A percentile compares a stretch with the other conserved stretches of the same genome.
phyloP scores from a whole-genome alignment of 2,329 filamentous ascomycete genomes.

The Fusarium nelsonii region DNA sequence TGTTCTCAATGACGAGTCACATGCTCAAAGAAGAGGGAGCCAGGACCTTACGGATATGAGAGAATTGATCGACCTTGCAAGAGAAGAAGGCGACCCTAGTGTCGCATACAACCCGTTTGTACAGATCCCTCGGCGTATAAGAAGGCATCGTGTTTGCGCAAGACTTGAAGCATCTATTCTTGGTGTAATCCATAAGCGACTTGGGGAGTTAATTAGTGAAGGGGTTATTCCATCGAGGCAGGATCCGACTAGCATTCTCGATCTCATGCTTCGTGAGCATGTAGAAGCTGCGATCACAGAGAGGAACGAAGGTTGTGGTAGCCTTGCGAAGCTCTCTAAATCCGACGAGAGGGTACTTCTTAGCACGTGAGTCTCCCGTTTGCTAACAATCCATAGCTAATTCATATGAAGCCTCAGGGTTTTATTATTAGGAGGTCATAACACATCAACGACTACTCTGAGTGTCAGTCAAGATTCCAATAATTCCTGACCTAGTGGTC shows the following conservation, averaged over 20 bases:
- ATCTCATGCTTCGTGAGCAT: constrained; percentile 28
- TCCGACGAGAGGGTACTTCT: background rate
- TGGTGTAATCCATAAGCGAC: background rate
- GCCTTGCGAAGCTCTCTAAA: background rate
- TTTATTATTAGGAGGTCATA: constrained; percentile 25
- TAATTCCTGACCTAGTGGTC: fast-evolving
- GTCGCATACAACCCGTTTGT: constrained; percentile 13
- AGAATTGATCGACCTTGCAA: constrained; percentile 15
- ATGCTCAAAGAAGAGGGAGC: constrained; percentile 19
- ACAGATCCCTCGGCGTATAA: constrained; percentile 18
- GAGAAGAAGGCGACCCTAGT: background rate
- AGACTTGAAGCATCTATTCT: constrained; percentile 5
- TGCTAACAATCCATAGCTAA: background rate
- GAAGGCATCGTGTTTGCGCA: background rate
- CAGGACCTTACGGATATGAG: constrained; percentile 10
- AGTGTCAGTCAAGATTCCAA: constrained; percentile 1
- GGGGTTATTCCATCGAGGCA: constrained; percentile 9
- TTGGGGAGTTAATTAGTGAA: background rate
- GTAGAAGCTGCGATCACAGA: background rate
- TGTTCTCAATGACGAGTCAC: background rate
- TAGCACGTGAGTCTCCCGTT: background rate
- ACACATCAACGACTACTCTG: constrained; percentile 18
- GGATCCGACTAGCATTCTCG: constrained; percentile 25
- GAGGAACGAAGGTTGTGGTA: fast-evolving
- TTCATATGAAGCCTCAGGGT: constrained; percentile 8